Evolutionary conservation across 495 filamentous ascomycete species (phyloP), one percentile per base, ranked within the genome.

Genomic region (Penicillium ochrochloron): DNA sequence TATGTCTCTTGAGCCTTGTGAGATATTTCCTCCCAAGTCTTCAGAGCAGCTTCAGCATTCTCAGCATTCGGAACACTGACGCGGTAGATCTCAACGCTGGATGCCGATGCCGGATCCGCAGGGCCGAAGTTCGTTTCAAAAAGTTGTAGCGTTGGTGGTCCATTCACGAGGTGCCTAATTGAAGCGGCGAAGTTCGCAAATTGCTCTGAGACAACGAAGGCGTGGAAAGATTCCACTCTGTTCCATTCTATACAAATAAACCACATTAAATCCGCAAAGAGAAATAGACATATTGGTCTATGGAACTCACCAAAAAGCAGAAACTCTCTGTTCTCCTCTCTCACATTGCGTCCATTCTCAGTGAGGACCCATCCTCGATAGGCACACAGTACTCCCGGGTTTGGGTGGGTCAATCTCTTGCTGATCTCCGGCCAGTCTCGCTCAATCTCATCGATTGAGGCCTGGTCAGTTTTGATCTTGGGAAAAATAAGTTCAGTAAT

Each of bases 401-500:
- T 65, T 0, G 57, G 63, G 5, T 57, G 17, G 14, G 34, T 61
- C 41, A 65, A 21, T 23, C 15, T 37, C 41, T 42, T 61, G 15
- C 57, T 60, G 31, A 61, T 31, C 0, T 14, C 33, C 2, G 63
- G 58, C 50, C 51, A 55, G 52, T 57, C 25, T 42, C 42, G 57
- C 39, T 50, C 42, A n/a, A 65, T 17, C 14, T 37, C 42, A 0
- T 60, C 58, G 9, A 65, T 6, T 12, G 50, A 54, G 23, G 33
- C 63, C 48, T 51, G 46, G 27, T 50, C 50, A 9, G 50, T 27
- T 6, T 56, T 65, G 21, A 61, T 17, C 19, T 25, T 14, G 6
- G 63, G 57, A 21, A 60, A 57, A 27, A 61, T 27, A 17, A 65
- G 52, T 29, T 65, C 63, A 14, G 63, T 61, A 25, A 65, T 52